These are phyloP conservation scores for Hypoxylon sp. DNA, from an alignment of 2,329 filamentous ascomycete genomes.

Conservation along the genomic window DNA sequence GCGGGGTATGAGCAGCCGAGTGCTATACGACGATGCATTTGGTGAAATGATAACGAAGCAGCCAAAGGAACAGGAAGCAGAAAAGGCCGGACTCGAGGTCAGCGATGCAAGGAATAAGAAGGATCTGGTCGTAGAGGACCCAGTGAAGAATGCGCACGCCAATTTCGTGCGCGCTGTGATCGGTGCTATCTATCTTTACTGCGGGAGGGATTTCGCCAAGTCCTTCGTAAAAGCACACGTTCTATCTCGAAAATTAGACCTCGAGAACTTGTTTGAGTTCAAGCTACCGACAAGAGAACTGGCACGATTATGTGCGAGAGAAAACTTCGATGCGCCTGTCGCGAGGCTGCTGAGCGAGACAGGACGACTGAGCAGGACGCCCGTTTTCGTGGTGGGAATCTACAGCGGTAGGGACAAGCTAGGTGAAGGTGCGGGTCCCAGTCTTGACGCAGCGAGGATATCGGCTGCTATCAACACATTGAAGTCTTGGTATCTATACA, in stretches of 20 bases:
- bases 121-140: constrained; percentile 46
- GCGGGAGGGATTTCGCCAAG: constrained; percentile 83
- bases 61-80: constrained; percentile 23
- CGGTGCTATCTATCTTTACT: constrained; percentile 88
- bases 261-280: constrained; percentile 87
- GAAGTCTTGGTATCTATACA: constrained; percentile 97
- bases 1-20: constrained; percentile 80
- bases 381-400: constrained; percentile 94
- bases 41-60: constrained; percentile 70
- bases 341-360: constrained; percentile 93
- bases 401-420: constrained; percentile 93
- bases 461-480: constrained; percentile 87
- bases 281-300: constrained; percentile 87
- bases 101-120: constrained; percentile 47
- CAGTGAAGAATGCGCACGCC: constrained; percentile 68
- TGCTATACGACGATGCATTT: constrained; percentile 88
- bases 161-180: constrained; percentile 87
- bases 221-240: constrained; percentile 88
- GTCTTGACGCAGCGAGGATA: constrained; percentile 81
- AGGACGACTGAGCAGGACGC: constrained; percentile 84
- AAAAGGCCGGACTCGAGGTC: constrained; percentile 42
- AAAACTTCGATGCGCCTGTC: constrained; percentile 89
- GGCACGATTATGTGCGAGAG: constrained; percentile 83
- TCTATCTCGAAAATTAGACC: constrained; percentile 81
- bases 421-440: constrained; percentile 88